These are phyloP conservation scores for Tricholoma sp. DNA, from an alignment of 768 basidiomycete species.

Conservation along the genomic window DNA sequence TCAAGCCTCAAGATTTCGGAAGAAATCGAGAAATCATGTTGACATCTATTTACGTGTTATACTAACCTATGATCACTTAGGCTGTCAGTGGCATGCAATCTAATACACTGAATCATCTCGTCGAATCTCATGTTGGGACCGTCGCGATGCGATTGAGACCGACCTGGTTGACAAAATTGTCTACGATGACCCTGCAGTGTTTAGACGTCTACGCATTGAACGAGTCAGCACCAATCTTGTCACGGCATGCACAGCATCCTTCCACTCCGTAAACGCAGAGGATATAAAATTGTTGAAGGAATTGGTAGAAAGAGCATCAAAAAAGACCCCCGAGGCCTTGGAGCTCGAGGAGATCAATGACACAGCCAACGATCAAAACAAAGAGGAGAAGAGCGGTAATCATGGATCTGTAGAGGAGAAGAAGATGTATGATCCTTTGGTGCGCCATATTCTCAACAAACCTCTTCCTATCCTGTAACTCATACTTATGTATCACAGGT, in stretches of 20 bases:
- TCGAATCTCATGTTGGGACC: too few relatives aligned
- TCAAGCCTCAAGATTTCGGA: too few relatives aligned
- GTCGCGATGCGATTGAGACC: too few relatives aligned
- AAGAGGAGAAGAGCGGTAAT: not conserved
- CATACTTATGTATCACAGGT: not conserved
- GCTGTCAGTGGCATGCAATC: too few relatives aligned
- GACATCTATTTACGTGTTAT: too few relatives aligned
- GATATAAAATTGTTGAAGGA: not conserved
- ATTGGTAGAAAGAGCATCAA: not conserved
- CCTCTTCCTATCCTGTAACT: not conserved
- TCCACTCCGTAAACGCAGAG: not conserved
- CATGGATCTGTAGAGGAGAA: slow-evolving; percentile 7
- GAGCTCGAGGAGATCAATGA: not conserved
- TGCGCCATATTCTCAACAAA: not conserved
- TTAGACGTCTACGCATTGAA: not conserved
- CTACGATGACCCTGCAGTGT: too few relatives aligned
- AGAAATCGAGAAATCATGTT: too few relatives aligned
- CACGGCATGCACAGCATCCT: not conserved
- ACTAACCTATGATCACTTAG: too few relatives aligned
- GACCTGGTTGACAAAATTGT: too few relatives aligned
- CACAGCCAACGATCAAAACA: not conserved
- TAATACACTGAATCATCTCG: too few relatives aligned
- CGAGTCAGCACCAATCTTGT: not conserved
- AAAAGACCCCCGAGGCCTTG: not conserved
- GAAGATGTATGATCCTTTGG: slow-evolving; percentile 11